Conservation (phyloP, 1,284 basidiomycete genomes). For the Naganishia sp. region DNA sequence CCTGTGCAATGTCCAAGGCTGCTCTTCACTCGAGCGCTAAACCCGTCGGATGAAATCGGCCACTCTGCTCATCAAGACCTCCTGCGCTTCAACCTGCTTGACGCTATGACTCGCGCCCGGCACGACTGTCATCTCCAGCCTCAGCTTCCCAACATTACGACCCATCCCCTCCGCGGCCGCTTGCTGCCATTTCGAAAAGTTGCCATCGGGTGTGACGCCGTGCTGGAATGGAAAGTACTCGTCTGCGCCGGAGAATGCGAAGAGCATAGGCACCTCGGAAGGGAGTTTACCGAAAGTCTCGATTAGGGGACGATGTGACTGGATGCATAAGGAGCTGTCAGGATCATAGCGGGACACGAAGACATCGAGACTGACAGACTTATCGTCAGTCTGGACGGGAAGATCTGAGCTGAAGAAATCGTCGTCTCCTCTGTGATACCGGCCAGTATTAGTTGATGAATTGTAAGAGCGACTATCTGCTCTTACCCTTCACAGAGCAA, state of each 20-base stretch:
- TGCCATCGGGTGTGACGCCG: conserved; percentile 30
- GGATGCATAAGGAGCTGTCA: background rate
- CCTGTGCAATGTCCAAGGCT: no score
- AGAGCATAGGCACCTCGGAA: conserved; percentile 41
- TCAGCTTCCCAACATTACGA: conserved; percentile 35
- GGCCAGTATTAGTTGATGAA: background rate
- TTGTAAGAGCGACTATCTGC: background rate
- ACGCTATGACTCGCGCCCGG: conserved; percentile 49
- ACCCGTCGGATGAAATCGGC: conserved; percentile 38
- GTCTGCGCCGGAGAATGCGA: conserved; percentile 47
- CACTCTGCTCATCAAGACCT: conserved; percentile 39
- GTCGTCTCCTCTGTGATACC: conserved; percentile 48
- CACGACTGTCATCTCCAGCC: conserved; percentile 40
- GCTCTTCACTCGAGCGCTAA: no score
- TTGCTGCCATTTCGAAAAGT: conserved; percentile 40
- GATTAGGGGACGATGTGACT: conserved; percentile 44
- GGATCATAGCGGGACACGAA: background rate
- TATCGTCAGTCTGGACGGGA: conserved; percentile 36
- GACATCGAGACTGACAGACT: background rate
- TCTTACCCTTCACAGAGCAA: conserved; percentile 46
- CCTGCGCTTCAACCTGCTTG: conserved; percentile 39
- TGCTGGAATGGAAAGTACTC: conserved; percentile 39
- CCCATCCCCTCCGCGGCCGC: conserved; percentile 27
- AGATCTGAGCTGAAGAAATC: conserved; percentile 53
- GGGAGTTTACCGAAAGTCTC: conserved; percentile 48